phyloP scores from a whole-genome alignment of 2,329 filamentous ascomycete genomes.

The Calonectria pseudoreteaudii region DNA sequence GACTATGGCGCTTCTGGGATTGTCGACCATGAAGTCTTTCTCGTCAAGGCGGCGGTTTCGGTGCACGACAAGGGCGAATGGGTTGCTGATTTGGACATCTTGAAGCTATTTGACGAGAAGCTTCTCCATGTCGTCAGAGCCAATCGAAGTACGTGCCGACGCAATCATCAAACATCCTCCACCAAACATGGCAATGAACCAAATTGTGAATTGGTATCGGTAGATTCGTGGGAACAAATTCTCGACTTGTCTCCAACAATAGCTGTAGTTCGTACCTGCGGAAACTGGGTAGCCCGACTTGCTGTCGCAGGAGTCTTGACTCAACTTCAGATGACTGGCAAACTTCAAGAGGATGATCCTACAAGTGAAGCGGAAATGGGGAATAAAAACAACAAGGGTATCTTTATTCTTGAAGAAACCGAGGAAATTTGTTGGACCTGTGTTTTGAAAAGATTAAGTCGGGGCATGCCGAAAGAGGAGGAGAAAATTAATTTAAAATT shows the following conservation, averaged over 20 bases:
- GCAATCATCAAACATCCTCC: not conserved
- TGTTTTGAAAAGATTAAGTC: not conserved
- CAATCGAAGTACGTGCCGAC: not conserved
- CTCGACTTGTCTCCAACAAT: not conserved
- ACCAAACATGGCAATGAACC: not conserved
- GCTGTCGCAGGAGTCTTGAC: not conserved
- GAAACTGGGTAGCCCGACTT: not conserved
- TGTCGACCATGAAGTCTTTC: not conserved
- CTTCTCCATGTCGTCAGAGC: not conserved
- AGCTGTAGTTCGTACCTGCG: not conserved
- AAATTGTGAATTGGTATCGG: not conserved
- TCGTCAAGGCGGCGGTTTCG: not conserved
- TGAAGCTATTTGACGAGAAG: not conserved
- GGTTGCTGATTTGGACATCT: not conserved
- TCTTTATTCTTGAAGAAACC: not conserved
- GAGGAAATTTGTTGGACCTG: not conserved
- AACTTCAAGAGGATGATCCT: not conserved
- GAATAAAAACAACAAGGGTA: not conserved
- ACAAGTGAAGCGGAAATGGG: not conserved
- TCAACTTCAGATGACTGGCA: not conserved
- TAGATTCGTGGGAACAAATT: not conserved
- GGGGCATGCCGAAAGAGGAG: not conserved
- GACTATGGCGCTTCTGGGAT: not conserved
- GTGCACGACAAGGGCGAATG: not conserved
- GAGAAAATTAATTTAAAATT: not conserved